Conservation (phyloP, 495 filamentous ascomycete genomes). For the Penicillium ucsense region DNA sequence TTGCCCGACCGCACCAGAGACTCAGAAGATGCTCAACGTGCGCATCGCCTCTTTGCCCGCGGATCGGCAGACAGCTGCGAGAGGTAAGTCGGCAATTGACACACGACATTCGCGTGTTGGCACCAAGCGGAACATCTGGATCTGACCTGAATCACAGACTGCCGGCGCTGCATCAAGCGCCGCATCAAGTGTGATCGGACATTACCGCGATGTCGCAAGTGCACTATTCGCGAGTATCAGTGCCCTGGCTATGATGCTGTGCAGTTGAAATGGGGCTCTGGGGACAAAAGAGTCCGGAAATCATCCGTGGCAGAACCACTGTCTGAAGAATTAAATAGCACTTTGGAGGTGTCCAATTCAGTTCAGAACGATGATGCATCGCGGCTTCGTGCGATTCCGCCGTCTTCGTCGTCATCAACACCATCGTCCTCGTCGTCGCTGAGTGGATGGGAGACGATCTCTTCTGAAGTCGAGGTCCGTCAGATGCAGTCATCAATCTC, state of each 20-base stretch:
- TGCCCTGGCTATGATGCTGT: slow-evolving; percentile 1
- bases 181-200: slow-evolving; percentile 2
- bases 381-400: too few relatives aligned
- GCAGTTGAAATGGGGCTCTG: slow-evolving; percentile 1
- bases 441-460: too few relatives aligned
- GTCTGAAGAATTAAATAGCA: too few relatives aligned
- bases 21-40: not conserved
- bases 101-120: not conserved
- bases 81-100: not conserved
- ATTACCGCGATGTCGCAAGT: not conserved
- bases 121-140: not conserved
- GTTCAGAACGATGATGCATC: too few relatives aligned
- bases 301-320: not conserved
- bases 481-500: not conserved
- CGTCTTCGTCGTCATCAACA: too few relatives aligned
- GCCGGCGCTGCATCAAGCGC: slow-evolving; percentile 1
- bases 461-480: not conserved
- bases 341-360: too few relatives aligned
- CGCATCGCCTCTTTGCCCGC: slow-evolving; percentile 1
- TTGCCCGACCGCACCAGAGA: not conserved
- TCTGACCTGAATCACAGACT: not conserved
- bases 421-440: too few relatives aligned
- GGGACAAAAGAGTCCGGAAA: not conserved
- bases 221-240: not conserved
- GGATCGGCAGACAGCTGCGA: slow-evolving; percentile 1